Base-by-base conservation (phyloP, 192 early-diverging fungal species). In the Geranomyces michiganensis region DNA sequence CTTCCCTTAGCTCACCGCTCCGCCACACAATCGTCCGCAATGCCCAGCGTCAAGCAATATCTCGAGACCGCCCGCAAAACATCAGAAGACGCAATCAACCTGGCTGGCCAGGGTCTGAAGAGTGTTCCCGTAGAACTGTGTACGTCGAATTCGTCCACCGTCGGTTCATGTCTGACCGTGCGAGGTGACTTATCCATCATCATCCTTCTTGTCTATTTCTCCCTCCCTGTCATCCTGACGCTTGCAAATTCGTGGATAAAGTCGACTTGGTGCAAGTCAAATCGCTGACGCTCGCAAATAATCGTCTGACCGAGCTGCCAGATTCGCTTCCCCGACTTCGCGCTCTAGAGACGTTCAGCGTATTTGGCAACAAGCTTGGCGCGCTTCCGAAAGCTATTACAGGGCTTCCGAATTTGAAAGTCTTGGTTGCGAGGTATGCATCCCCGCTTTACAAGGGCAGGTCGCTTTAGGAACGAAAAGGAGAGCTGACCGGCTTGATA, bases 331-430 rank as follows among this genome's bases (percentile, higher is more conserved):
- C 55, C 1, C 41, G 29, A n/a, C 72, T 78, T n/a, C 31, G 29
- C 10, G 65, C 68, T 5, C 70, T 82, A n/a, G 81, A 82, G 45
- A 73, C 33, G 9, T 36, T 79, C 26, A 56, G 73, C 10, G 48
- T 82, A 12, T 82, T 62, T 60, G 69, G 64, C 22, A 83, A 83
- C 71, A 74, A 77, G 70, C 49, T 83, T 3, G 61, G 51, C 8
- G 65, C 70, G 53, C 46, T 83, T 49, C 76, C 81, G 6, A 46
- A 62, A 45, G 47, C 41, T 6, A 76, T 83, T 24, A 73, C 22
- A 26, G 29, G 45, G 36, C 30, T 79, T 1, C 27, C 56, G 0
- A 41, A 17, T 14, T 62, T 77, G 46, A 79, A 79, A 47, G 55
- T 63, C 31, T 48, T 76, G 13, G 68, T 66, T 32, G 62, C 60